Conservation (phyloP, 129 eudicot genomes). For the Pseudognaphalium luteoalbum region DNA sequence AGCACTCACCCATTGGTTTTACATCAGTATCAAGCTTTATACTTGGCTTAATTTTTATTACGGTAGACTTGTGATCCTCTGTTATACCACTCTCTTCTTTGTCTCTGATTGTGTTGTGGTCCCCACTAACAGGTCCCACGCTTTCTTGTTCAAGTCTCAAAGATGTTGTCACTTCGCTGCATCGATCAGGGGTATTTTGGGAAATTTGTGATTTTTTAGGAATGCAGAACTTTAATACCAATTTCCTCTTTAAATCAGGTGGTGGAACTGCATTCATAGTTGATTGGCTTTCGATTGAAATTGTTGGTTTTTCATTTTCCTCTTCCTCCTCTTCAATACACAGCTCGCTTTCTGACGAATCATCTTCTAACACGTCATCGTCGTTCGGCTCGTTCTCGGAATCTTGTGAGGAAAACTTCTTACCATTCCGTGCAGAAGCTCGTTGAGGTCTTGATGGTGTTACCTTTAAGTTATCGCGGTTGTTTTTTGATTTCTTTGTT, state of each 20-base stretch:
- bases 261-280: constrained; percentile 38
- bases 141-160: constrained; percentile 35
- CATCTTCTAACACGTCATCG: constrained; percentile 45
- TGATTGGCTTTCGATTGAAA: constrained; percentile 1
- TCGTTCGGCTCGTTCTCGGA: constrained; percentile 17
- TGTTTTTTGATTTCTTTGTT: constrained; percentile 45
- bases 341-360: constrained; percentile 60
- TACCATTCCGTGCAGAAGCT: constrained; percentile 65
- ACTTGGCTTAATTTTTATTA: constrained; percentile 54
- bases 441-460: constrained; percentile 79
- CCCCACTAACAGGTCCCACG: constrained; percentile 30
- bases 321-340: constrained; percentile 23
- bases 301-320: constrained; percentile 12
- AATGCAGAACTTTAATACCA: constrained; percentile 61
- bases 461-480: constrained; percentile 33
- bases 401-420: constrained; percentile 40
- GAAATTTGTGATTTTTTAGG: constrained; percentile 36
- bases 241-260: constrained; percentile 36
- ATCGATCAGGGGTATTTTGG: constrained; percentile 31
- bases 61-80: constrained; percentile 33
- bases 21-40: constrained; percentile 21
- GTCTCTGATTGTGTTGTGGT: not conserved
- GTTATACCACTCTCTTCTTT: constrained; percentile 1
- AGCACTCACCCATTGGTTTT: constrained; percentile 23
- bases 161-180: constrained; percentile 34